Evolutionary conservation across 352 stramenopile genomes (phyloP).

Genomic region (Pythium vanterpoolii): DNA sequence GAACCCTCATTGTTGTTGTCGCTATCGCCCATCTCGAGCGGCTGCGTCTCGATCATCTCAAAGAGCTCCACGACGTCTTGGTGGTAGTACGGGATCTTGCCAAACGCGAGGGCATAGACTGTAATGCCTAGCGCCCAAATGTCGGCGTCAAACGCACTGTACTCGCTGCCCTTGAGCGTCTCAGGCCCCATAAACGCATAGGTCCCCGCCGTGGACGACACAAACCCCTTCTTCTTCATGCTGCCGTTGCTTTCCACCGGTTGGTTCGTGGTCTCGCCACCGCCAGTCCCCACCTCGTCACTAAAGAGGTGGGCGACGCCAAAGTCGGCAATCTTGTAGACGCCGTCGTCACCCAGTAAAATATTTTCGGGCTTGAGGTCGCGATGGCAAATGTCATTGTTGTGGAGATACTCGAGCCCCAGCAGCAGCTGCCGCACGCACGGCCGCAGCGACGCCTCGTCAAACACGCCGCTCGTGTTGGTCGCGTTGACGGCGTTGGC

Average conservation of each 20-base stretch:
- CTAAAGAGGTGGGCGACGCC: conserved; percentile 83
- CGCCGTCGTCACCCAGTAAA: conserved; percentile 55
- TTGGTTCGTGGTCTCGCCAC: conserved; percentile 25
- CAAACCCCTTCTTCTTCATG: conserved; percentile 75
- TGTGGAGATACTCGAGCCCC: conserved; percentile 79
- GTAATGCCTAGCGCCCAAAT: conserved; percentile 87
- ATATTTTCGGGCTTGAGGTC: conserved; percentile 88
- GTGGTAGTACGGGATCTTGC: conserved; percentile 81
- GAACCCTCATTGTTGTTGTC: conserved; percentile 28
- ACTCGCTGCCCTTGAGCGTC: conserved; percentile 74
- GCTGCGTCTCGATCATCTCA: conserved; percentile 72
- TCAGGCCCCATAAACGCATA: conserved; percentile 86
- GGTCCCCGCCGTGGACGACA: conserved; percentile 76
- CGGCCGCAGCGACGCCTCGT: conserved; percentile 48
- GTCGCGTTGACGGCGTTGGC: neutral
- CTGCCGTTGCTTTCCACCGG: conserved; percentile 16
- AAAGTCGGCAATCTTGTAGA: conserved; percentile 86
- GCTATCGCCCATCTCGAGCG: conserved; percentile 30
- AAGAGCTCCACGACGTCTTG: conserved; percentile 79
- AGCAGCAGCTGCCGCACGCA: conserved; percentile 75
- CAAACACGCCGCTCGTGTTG: conserved; percentile 31
- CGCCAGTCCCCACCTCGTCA: conserved; percentile 31
- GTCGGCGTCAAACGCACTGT: conserved; percentile 79
- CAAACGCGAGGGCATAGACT: conserved; percentile 76
- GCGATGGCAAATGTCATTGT: conserved; percentile 85